Base-by-base conservation (phyloP, 179 eudicot genomes). In the Vitellaria paradoxa region DNA sequence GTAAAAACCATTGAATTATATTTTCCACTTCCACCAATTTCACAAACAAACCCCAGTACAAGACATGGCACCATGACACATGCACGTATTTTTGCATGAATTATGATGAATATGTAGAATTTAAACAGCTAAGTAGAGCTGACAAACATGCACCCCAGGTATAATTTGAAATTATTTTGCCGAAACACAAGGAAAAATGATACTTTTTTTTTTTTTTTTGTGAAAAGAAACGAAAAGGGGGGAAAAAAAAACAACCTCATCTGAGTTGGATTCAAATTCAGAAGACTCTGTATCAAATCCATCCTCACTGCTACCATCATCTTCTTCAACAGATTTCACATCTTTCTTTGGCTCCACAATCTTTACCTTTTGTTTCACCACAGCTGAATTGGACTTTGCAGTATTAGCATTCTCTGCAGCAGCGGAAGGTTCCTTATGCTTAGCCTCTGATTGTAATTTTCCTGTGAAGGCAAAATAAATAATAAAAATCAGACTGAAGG, bases 341-440 rank as follows among this genome's bases (percentile, higher is more conserved):
- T 81, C 89, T 75, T 88, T 83, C 45, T 24, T 79, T 42, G 93
- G 88, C 74, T 86, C 91, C 65, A 85, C 88, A 70, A 83, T 83
- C 81, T 79, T 86, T 83, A 83, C 91, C 85, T 88, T 88, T 56
- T 81, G 84, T 80, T 88, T 87, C 17, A 81, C 86, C 50, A 82
- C 86, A 42, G 76, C 77, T 73, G 77, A 73, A 37, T 66, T 85
- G 74, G 77, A 17, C 72, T 82, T 85, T 40, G 30, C 78, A 74
- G 81, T 83, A 75, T 57, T 81, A 11, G 76, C 80, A 78, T 80
- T 84, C 56, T 62, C 72, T 42, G 45, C 45, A 79, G 77, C 74
- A 13, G 20, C 81, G 17, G 71, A 78, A 61, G 84, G 78, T 71
- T 86, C 81, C 55, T 52, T 81, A 77, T 67, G 77, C 74, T 71